Conservation (phyloP, 306 rosid species). For the Hippophae gyantsensis region DNA sequence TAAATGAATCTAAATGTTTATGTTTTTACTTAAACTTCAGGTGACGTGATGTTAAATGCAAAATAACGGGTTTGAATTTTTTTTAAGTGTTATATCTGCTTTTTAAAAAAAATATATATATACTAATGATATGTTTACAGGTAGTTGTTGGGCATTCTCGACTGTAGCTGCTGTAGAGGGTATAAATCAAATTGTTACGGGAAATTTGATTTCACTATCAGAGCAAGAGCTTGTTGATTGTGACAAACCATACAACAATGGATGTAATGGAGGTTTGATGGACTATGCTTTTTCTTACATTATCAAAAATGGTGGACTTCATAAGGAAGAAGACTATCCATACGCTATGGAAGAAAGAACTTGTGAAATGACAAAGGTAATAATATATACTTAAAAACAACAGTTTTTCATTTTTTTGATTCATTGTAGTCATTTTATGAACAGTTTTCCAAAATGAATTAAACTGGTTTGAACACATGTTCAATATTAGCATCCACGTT, state of each 20-base stretch:
- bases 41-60: no score
- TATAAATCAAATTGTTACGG: slow-evolving; percentile 50
- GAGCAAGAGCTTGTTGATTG: slow-evolving; percentile 66
- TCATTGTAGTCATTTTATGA: no score
- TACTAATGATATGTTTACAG: slow-evolving; percentile 9
- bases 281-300: slow-evolving; percentile 59
- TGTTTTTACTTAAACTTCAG: neutral
- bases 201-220: slow-evolving; percentile 49
- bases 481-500: no score
- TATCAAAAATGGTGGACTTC: slow-evolving; percentile 44
- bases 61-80: no score
- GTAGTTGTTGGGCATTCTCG: slow-evolving; percentile 80
- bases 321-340: slow-evolving; percentile 61
- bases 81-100: no score
- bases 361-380: slow-evolving; percentile 48
- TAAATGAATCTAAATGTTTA: neutral
- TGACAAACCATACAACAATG: slow-evolving; percentile 53
- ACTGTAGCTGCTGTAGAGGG: slow-evolving; percentile 65
- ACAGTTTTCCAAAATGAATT: no score
- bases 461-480: no score
- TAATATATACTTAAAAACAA: neutral
- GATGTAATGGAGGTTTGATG: slow-evolving; percentile 73
- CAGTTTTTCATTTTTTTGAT: no score
- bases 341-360: slow-evolving; percentile 57
- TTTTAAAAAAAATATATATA: no score